Base-by-base conservation (phyloP, 495 filamentous ascomycete species). In the Elasticomyces elasticus region DNA sequence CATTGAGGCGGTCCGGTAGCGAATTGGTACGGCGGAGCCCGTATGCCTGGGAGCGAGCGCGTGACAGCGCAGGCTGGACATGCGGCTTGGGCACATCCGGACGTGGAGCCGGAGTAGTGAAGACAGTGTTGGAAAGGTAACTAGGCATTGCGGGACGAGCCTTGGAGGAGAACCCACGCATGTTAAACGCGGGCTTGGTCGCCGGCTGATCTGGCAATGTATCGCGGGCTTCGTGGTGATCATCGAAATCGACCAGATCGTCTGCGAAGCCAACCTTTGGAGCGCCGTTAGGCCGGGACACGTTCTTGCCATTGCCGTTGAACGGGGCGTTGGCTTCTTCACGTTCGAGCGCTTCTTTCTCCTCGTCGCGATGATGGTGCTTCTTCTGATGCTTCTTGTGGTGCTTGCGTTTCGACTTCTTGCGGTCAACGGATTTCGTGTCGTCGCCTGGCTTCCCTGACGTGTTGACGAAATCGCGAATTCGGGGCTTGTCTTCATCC, bases 21-120 rank as follows among this genome's bases (percentile, higher is more conserved):
- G 89, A 94, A 62, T 80, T 85, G 26, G 86, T 87, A 42, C 89
- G 78, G 28, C 85, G 82, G 12, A 94, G 77, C 26, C 79, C 79
- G 5, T 76, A 72, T 12, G 77, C 74, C 15, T 74, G 72, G 26
- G 68, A 44, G 10, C 41, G 59, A 19, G 49, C 33, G 57, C 40
- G 55, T 23, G 45, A 6, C 12, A 33, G 46, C 11, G 26, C 44
- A 13, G 47, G 48, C n/a, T 38, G n/a, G 33, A 24, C 27, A 11
- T 46, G 58, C 28, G 26, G 42, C 2, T 41, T 33, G 31, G 52
- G 62, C 7, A 23, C 20, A 10, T 53, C 28, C 7, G 58, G 46
- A 1, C 41, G 46, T 3, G 65, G 64, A 10, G 66, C 62, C 10
- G 69, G 65, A 13, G 56, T 68, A 28, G 40, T 60, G 60, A 88